Evolutionary conservation across 1,284 basidiomycete genomes (phyloP), one percentile per base, ranked within the genome.

Genomic region (Volvariella volvacea): DNA sequence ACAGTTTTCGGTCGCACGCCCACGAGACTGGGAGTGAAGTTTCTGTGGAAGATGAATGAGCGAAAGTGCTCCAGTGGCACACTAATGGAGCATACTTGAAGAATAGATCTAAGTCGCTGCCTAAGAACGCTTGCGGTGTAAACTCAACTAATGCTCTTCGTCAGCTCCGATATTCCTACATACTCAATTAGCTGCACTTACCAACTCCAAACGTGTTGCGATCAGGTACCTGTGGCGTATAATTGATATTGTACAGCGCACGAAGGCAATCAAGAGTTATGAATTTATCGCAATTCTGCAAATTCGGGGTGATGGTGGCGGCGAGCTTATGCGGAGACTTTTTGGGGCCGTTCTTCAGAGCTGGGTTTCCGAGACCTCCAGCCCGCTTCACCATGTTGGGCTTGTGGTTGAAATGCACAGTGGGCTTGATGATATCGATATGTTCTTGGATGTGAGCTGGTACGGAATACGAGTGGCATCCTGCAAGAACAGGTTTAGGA

Each of bases 121-220:
- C 55, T 34, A 63, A 47, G 50, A 60, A 64, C 4, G 61, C 50
- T 44, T 64, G 62, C 34, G 62, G 62, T 20, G 62, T 63, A 44
- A 63, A 62, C 45, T 64, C 58, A n/a, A 59, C 59, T 61, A n/a
- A 31, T 9, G n/a, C 9, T 9, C n/a, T n/a, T n/a, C n/a, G n/a
- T 31, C 30, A n/a, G 9, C 9, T 31, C n/a, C 9, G n/a, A n/a
- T 31, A 31, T 31, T 9, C n/a, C 9, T n/a, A 31, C n/a, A 9
- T 9, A 31, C 9, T n/a, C 30, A 31, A 31, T 31, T 31, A 31
- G n/a, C 9, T n/a, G 30, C 30, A 31, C 56, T 33, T 30, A 73
- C 76, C 69, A 41, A 80, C 69, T 8, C 72, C 77, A 51, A 63
- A 75, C 16, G 65, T 70, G 47, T 80, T 80, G 43, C 65, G 64